Percentiles rank a stretch among this genome's conserved stretches.
These are phyloP conservation scores for Dalbergia cochinchinensis DNA, from an alignment of 306 rosid species.

Conservation along the genomic window DNA sequence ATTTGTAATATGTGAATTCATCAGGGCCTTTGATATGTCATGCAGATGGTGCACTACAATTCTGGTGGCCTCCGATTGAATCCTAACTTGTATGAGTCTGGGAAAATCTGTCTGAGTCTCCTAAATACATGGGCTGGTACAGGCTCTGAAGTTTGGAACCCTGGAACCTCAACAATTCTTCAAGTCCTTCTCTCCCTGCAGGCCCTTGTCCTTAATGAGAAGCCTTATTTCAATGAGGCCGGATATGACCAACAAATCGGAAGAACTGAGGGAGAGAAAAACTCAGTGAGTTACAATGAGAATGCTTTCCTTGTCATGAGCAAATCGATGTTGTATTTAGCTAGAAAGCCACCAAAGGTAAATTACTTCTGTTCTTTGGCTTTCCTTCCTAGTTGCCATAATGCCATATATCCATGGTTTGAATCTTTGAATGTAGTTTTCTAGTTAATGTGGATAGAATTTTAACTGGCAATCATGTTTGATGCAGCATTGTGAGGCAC, in stretches of 20 bases:
- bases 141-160: slow-evolving; percentile 89
- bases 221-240: slow-evolving; percentile 98
- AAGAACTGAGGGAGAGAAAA: slow-evolving; percentile 91
- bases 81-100: slow-evolving; percentile 95
- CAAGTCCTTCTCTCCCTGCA: slow-evolving; percentile 97
- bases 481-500: slow-evolving; percentile 85
- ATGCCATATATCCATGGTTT: neutral
- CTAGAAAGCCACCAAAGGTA: slow-evolving; percentile 87
- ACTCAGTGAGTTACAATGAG: slow-evolving; percentile 91
- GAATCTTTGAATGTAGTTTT: slow-evolving; percentile 14
- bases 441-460: slow-evolving; percentile 5
- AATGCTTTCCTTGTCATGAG: slow-evolving; percentile 87
- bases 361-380: slow-evolving; percentile 14
- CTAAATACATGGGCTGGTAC: slow-evolving; percentile 94
- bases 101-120: slow-evolving; percentile 93
- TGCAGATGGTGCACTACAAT: slow-evolving; percentile 88
- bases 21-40: slow-evolving; percentile 45
- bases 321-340: slow-evolving; percentile 78
- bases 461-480: slow-evolving; percentile 44
- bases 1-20: slow-evolving; percentile 16
- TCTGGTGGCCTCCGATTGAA: slow-evolving; percentile 93
- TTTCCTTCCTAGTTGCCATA: slow-evolving; percentile 15
- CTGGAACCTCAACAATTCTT: slow-evolving; percentile 79
- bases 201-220: slow-evolving; percentile 96
- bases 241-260: slow-evolving; percentile 95